Evolutionary conservation across 2,329 filamentous ascomycete species (phyloP).

Genomic region (Thielaviopsis ethacetica): DNA sequence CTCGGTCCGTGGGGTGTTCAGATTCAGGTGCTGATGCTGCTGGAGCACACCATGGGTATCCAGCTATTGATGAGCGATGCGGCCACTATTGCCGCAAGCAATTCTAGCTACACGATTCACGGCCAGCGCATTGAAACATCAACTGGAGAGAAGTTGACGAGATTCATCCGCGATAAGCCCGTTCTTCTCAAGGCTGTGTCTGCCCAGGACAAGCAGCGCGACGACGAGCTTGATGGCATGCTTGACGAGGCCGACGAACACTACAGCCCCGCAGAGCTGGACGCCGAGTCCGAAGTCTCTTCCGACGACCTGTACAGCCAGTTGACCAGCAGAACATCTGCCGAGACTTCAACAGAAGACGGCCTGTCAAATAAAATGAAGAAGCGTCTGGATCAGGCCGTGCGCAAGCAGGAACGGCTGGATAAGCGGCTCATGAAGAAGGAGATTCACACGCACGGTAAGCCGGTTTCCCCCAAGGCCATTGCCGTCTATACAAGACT

Average conservation of each 20-base stretch:
- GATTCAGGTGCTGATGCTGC: slow-evolving; percentile 54
- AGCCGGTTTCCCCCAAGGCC: slow-evolving; percentile 3
- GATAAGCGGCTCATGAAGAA: background rate
- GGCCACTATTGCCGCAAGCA: slow-evolving; percentile 1
- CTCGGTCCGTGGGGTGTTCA: slow-evolving; percentile 46
- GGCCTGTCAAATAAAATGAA: background rate
- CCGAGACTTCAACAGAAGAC: background rate
- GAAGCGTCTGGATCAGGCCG: slow-evolving; percentile 5
- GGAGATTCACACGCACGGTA: slow-evolving; percentile 6
- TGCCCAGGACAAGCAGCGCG: background rate
- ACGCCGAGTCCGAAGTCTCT: background rate
- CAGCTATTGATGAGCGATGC: slow-evolving; percentile 32
- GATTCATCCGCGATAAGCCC: background rate
- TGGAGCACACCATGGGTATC: slow-evolving; percentile 72
- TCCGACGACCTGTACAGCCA: background rate
- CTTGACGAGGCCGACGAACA: background rate
- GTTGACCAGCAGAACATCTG: background rate
- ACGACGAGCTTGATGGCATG: background rate
- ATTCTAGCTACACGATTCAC: background rate
- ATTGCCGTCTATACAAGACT: background rate
- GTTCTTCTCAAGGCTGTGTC: background rate
- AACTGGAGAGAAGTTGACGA: background rate
- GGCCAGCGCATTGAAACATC: background rate
- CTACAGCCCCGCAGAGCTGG: background rate
- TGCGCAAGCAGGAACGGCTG: slow-evolving; percentile 1